Evolutionary conservation across 2,329 filamentous ascomycete genomes (phyloP).

Genomic region (Berkeleyomyces rouxiae): DNA sequence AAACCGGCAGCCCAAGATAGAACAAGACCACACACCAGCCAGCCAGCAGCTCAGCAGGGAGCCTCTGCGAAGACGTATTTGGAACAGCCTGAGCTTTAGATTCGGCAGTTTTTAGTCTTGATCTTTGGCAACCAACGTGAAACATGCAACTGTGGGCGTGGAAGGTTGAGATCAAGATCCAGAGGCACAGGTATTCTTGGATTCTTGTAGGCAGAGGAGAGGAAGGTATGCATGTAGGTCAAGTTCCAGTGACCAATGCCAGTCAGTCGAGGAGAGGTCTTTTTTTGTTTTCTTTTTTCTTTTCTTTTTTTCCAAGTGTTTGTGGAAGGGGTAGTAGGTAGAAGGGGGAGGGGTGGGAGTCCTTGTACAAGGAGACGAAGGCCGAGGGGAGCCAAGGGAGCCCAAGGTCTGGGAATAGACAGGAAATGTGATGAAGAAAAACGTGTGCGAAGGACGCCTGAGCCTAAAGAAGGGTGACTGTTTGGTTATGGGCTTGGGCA

Average conservation of each 20-base stretch:
- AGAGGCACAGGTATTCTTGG: neutral
- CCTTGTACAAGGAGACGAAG: neutral
- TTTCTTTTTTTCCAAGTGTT: neutral
- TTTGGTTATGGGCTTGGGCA: no score
- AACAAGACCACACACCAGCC: neutral
- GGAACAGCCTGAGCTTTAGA: neutral
- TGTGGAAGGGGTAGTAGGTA: neutral
- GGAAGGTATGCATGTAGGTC: neutral
- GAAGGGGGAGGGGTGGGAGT: neutral
- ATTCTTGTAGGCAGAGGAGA: neutral
- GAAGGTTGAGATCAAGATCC: neutral
- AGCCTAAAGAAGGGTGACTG: neutral
- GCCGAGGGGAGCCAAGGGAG: neutral
- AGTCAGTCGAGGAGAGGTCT: neutral
- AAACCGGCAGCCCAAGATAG: neutral
- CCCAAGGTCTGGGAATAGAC: slow-evolving; percentile 1
- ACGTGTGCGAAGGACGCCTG: slow-evolving; percentile 15
- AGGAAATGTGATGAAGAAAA: slow-evolving; percentile 13
- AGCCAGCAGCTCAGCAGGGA: no score
- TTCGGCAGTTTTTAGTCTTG: neutral
- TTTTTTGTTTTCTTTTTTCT: neutral
- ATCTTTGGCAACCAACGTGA: neutral
- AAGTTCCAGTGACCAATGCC: slow-evolving; percentile 1
- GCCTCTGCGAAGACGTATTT: neutral
- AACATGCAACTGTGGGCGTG: neutral